Evolutionary conservation across 1,284 basidiomycete species (phyloP), one percentile per base, ranked within the genome.

Genomic region (Xerocomus amazonicus): DNA sequence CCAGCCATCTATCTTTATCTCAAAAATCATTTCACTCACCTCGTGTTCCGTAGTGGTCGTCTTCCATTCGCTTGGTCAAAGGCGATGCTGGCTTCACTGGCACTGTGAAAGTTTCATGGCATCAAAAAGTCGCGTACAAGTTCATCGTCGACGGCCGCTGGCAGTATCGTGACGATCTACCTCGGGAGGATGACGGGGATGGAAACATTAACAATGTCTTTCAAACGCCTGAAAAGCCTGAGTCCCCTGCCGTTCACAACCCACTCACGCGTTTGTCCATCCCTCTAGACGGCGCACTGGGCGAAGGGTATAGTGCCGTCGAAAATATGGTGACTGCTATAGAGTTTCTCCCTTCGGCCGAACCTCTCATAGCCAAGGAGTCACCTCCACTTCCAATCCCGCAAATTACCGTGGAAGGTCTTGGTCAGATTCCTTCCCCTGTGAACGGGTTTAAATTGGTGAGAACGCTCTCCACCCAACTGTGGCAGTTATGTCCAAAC

Each of bases 161-260:
- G 88, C 60, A 71, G 34, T 76, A 78, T 41, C 74, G 75, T 46
- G 72, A 76, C 38, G 74, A 75, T 52, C 73, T 74, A 53, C 82
- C 84, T 6, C 83, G 80, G 46, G 84, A 86, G 63, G 59, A 66
- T 2, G 88, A 90, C 58, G 65, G 68, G 23, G 67, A 71, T 29
- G 86, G 86, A 29, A 87, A 84, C 64, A 63, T 83, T 19, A 92
- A 92, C 67, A 90, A 92, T 60, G 70, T 88, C 47, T 82, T 85
- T 59, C 70, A 70, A 40, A 76, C 86, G 1, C 83, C 82, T 4
- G 71, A 77, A 47, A 80, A 78, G 53, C 80, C 78, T 6, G 51
- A 49, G 9, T 47, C 54, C 12, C 56, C 59, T 37, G 17, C n/a
- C 2, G 28, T 19, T 36, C 8, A 31, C 29, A 12, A 31, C 29